These are phyloP conservation scores for Agaricus subrufescens DNA, from an alignment of 768 basidiomycete genomes.

Conservation along the genomic window DNA sequence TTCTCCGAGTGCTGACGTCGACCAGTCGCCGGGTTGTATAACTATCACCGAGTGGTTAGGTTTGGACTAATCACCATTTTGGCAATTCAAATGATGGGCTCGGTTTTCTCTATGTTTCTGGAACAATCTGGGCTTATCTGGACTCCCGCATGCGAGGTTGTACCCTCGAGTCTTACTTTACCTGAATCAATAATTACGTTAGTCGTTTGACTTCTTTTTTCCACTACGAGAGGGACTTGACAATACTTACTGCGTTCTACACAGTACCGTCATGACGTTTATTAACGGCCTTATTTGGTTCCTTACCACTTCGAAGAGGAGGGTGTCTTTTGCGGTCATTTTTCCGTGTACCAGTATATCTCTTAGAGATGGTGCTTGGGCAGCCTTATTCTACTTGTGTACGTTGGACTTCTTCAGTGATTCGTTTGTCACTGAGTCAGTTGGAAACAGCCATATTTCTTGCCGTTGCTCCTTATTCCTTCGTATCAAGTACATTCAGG, in stretches of 20 bases:
- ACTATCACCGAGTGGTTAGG: not conserved
- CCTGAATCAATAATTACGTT: too few species aligned
- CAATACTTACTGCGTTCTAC: too few species aligned
- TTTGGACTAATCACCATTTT: not conserved
- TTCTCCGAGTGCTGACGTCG: not conserved
- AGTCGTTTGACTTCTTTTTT: too few species aligned
- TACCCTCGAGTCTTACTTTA: too few species aligned
- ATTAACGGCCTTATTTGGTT: not conserved
- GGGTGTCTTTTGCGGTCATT: not conserved
- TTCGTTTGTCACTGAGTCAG: not conserved
- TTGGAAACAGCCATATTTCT: not conserved
- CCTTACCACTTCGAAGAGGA: not conserved
- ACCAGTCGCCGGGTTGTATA: not conserved
- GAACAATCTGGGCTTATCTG: too few species aligned
- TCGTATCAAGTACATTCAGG: not conserved
- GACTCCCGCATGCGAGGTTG: too few species aligned
- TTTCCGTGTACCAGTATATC: not conserved
- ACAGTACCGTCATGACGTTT: not conserved
- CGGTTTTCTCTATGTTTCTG: not conserved
- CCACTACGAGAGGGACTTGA: too few species aligned
- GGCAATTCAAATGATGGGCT: not conserved
- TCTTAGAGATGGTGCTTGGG: conserved; percentile 6
- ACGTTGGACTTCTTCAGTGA: not conserved
- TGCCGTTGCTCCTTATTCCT: not conserved
- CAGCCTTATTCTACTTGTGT: not conserved